These are phyloP conservation scores for Madurella mycetomatis DNA, from an alignment of 2,329 filamentous ascomycete species.

Conservation along the genomic window DNA sequence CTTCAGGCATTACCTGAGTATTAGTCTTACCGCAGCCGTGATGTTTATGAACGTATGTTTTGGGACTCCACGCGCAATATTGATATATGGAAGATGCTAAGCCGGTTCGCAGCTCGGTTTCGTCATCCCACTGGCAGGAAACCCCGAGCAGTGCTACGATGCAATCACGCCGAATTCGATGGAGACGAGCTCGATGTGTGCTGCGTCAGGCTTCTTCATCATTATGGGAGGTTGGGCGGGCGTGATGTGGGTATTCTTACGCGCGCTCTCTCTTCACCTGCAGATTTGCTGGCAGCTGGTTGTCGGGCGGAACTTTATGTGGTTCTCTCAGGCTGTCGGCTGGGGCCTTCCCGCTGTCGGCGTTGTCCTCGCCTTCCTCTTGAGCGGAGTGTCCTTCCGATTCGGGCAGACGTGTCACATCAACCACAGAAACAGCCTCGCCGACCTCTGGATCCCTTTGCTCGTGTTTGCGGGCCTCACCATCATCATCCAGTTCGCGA, in stretches of 20 bases:
- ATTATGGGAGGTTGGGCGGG: conserved; percentile 81
- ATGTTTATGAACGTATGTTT: conserved; percentile 71
- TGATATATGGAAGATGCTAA: background rate
- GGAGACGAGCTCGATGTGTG: conserved; percentile 75
- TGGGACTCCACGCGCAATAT: background rate
- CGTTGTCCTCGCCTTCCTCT: conserved; percentile 68
- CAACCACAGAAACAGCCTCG: conserved; percentile 79
- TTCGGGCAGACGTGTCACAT: conserved; percentile 92
- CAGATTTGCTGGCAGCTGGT: conserved; percentile 98
- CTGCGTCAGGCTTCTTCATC: conserved; percentile 80
- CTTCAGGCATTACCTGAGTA: conserved; percentile 85
- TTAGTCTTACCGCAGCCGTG: conserved; percentile 74
- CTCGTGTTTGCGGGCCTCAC: conserved; percentile 72
- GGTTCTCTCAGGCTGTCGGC: conserved; percentile 70
- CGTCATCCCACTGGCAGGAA: conserved; percentile 75
- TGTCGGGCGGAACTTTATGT: conserved; percentile 86
- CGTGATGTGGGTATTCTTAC: conserved; percentile 86
- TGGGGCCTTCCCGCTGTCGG: conserved; percentile 80
- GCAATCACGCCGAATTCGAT: conserved; percentile 91
- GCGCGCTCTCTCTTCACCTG: conserved; percentile 86
- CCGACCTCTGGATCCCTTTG: conserved; percentile 86
- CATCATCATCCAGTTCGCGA: conserved; percentile 75
- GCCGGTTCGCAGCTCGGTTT: conserved; percentile 65
- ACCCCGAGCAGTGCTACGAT: conserved; percentile 80
- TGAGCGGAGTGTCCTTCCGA: conserved; percentile 90